These are phyloP conservation scores for Piromyces sp. DNA, from an alignment of 192 early-diverging fungal species.

Conservation along the genomic window DNA sequence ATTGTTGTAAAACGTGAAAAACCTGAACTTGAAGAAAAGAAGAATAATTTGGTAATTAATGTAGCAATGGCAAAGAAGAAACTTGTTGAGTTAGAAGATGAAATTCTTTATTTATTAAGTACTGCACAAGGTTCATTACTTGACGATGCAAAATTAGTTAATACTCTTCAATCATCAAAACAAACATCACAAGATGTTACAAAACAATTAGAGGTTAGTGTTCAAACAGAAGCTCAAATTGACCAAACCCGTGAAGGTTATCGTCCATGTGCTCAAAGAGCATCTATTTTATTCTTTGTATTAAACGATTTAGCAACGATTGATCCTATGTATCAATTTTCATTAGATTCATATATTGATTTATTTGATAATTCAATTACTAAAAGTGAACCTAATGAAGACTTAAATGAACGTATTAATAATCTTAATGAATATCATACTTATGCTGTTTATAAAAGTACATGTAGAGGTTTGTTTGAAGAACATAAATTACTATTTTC, in stretches of 20 bases:
- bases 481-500: constrained; percentile 39
- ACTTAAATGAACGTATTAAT: constrained; percentile 25
- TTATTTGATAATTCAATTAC: constrained; percentile 40
- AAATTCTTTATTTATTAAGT: constrained; percentile 37
- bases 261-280: constrained; percentile 34
- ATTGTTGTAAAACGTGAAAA: constrained; percentile 35
- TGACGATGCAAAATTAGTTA: constrained; percentile 41
- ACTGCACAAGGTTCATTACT: constrained; percentile 43
- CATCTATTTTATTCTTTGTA: constrained; percentile 43
- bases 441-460: constrained; percentile 43
- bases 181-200: constrained; percentile 37
- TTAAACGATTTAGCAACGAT: constrained; percentile 28
- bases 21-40: constrained; percentile 43
- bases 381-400: constrained; percentile 30
- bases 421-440: constrained; percentile 42
- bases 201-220: constrained; percentile 35
- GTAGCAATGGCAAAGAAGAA: constrained; percentile 38
- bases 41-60: constrained; percentile 31
- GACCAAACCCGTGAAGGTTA: constrained; percentile 41
- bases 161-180: constrained; percentile 44
- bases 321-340: constrained; percentile 52
- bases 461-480: constrained; percentile 39
- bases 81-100: constrained; percentile 38
- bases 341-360: constrained; percentile 38
- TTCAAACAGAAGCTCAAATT: constrained; percentile 42